Evolutionary conservation across 208 protist species (phyloP), one percentile per base, ranked within the genome.

Genomic region (Porcisia deanei): DNA sequence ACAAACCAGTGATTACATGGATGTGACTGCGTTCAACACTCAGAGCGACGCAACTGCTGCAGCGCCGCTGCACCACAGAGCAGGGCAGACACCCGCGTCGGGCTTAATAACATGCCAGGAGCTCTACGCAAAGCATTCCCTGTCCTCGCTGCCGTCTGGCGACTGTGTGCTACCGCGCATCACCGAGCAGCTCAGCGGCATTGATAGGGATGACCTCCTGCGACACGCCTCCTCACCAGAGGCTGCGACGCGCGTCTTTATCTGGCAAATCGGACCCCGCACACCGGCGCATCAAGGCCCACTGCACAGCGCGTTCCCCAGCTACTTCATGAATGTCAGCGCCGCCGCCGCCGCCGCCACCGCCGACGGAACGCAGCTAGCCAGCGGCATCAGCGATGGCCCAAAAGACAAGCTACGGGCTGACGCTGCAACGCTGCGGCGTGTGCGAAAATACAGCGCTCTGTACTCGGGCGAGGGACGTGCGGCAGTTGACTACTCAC

Each of bases 271-370:
- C 22, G 71, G 71, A 0, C 71, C 71, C 49, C 57, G 71, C 52
- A 66, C 71, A n/a, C 37, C 71, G 22, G 41, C 39, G 37, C 43
- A 75, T 5, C 71, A 75, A 47, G 57, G 37, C 1, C 71, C 71
- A 12, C 71, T 75, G 8, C 71, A 75, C 5, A 63, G 30, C 45
- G 20, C 10, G 0, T 41, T 63, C 25, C 39, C 25, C 16, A 66
- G 9, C 55, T 75, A 65, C 45, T 75, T 75, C 58, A 30, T 39
- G 37, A 75, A 75, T 43, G 6, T 66, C 43, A 75, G 55, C n/a
- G 47, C 57, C 22, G 69, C n/a, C 37, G 47, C 57, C 22, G 69
- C n/a, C 37, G 30, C 30, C 30, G 30, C 45, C 54, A 49, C 52
- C 9, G 54, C 34, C 18, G 67, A n/a, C 58, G 58, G 14, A 39